Evolutionary conservation across 805 yeast genomes (phyloP).

Genomic region (Candida namnaoensis): DNA sequence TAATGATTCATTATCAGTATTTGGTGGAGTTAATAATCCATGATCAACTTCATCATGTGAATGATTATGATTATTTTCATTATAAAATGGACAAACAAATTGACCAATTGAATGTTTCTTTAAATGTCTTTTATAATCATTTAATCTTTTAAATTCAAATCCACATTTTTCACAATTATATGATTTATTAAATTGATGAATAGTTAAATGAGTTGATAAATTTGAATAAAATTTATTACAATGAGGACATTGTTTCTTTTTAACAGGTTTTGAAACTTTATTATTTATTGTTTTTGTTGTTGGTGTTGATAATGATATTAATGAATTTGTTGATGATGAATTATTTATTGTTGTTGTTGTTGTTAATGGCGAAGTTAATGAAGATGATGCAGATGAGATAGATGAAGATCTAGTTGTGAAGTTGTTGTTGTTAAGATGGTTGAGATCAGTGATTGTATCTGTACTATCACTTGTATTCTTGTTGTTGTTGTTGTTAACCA

Average conservation of each 20-base stretch:
- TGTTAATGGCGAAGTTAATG: slow-evolving; percentile 10
- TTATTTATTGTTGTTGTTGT: slow-evolving; percentile 8
- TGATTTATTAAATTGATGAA: slow-evolving; percentile 72
- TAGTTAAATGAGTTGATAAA: slow-evolving; percentile 75
- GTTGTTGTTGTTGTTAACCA: not conserved
- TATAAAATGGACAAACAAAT: slow-evolving; percentile 72
- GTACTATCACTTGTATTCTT: not conserved
- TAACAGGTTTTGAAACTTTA: slow-evolving; percentile 34
- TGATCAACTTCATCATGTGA: not conserved
- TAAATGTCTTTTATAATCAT: slow-evolving; percentile 78
- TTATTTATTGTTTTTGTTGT: not conserved
- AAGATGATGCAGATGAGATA: not conserved
- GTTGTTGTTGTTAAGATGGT: slow-evolving; percentile 2
- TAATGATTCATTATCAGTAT: too few species aligned
- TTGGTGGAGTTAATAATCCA: too few species aligned
- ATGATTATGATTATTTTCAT: not conserved
- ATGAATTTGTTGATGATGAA: not conserved
- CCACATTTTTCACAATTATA: slow-evolving; percentile 70
- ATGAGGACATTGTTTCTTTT: slow-evolving; percentile 65
- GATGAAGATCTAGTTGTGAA: not conserved
- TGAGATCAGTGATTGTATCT: too few species aligned
- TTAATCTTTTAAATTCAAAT: slow-evolving; percentile 83
- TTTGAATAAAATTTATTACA: slow-evolving; percentile 66
- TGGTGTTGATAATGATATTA: slow-evolving; percentile 1
- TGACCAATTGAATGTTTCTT: slow-evolving; percentile 73